These are phyloP conservation scores for Yamadazyma insecticola DNA, from an alignment of 805 yeast species.

Conservation along the genomic window DNA sequence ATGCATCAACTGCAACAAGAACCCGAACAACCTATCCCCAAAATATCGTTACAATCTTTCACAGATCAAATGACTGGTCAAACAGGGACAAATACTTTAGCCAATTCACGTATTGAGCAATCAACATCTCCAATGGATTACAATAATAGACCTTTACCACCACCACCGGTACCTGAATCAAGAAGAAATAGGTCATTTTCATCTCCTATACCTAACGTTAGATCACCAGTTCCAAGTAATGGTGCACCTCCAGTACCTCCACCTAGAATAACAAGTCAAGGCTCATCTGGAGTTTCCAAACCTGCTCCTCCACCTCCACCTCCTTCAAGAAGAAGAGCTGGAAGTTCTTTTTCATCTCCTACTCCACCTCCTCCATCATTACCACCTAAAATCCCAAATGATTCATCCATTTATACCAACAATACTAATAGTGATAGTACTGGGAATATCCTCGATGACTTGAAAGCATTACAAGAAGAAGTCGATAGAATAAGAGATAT, in stretches of 20 bases:
- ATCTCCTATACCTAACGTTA: constrained; percentile 26
- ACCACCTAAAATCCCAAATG: constrained; percentile 5
- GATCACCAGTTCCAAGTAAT: constrained; percentile 6
- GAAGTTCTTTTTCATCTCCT: constrained; percentile 9
- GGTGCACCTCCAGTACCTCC: constrained; percentile 17
- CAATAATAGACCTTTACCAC: constrained; percentile 11
- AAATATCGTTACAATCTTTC: constrained; percentile 34
- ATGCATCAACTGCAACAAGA: not conserved
- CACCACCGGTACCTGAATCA: constrained; percentile 32
- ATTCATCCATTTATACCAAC: constrained; percentile 1
- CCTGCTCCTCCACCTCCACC: constrained; percentile 41
- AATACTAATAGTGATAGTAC: constrained; percentile 32
- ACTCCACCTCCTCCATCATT: constrained; percentile 10
- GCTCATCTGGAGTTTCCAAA: constrained; percentile 23
- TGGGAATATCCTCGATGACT: constrained; percentile 56
- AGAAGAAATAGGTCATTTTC: constrained; percentile 32
- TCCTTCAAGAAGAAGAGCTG: constrained; percentile 29
- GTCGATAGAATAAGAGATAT: constrained; percentile 52
- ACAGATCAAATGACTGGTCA: constrained; percentile 39
- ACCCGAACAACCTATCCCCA: constrained; percentile 17
- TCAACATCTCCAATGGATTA: constrained; percentile 5
- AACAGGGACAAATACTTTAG: constrained; percentile 29
- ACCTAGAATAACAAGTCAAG: constrained; percentile 24
- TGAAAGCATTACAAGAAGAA: constrained; percentile 64
- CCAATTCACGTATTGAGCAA: constrained; percentile 25